A percentile compares a stretch with the other conserved stretches of the same genome.
phyloP scores from a whole-genome alignment of 495 filamentous ascomycete species.

The Rhypophila decipiens region DNA sequence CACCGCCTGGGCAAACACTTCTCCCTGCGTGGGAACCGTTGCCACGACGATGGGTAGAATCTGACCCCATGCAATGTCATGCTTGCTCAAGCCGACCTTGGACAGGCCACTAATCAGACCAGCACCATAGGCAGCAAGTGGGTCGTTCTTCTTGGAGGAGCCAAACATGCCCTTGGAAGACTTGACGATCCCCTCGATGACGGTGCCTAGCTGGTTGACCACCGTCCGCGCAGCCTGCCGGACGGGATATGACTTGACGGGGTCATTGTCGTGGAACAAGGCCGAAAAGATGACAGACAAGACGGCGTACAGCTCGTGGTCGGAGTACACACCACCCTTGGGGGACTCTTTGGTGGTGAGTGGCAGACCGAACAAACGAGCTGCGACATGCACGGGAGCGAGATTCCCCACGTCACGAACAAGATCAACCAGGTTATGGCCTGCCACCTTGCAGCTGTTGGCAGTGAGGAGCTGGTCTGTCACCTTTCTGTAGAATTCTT shows the following conservation, averaged over 20 bases:
- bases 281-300: conserved; percentile 57
- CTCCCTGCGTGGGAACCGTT: conserved; percentile 61
- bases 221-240: conserved; percentile 57
- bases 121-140: conserved; percentile 60
- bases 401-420: conserved; percentile 72
- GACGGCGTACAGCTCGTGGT: conserved; percentile 74
- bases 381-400: conserved; percentile 64
- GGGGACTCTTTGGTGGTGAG: conserved; percentile 64
- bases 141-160: conserved; percentile 38
- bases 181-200: conserved; percentile 52
- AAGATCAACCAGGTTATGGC: conserved; percentile 67
- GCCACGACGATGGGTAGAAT: conserved; percentile 45
- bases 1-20: conserved; percentile 68
- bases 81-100: conserved; percentile 55
- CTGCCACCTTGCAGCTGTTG: conserved; percentile 51
- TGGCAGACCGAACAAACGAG: conserved; percentile 66
- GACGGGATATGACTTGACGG: conserved; percentile 49
- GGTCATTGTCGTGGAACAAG: conserved; percentile 45
- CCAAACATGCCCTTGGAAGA: conserved; percentile 48
- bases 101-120: conserved; percentile 63
- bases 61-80: conserved; percentile 69
- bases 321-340: conserved; percentile 67
- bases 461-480: conserved; percentile 59
- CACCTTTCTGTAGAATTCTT: conserved; percentile 56
- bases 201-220: conserved; percentile 40